Evolutionary conservation across 164 flowering plant genomes (phyloP).

Genomic region (Annona cherimola): DNA sequence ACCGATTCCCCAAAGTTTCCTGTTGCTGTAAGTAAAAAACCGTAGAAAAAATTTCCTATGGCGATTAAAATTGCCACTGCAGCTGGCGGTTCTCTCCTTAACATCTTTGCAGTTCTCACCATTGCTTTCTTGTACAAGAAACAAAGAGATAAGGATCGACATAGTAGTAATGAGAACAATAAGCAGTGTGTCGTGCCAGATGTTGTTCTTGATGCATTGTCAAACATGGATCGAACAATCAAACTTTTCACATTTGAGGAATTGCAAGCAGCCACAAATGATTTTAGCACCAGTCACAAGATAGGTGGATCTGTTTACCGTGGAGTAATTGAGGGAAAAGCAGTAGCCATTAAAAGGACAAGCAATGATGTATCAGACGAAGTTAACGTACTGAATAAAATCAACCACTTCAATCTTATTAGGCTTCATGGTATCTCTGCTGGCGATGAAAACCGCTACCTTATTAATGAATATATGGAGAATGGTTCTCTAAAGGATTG

Average conservation of each 20-base stretch:
- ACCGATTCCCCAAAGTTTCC: slow-evolving; percentile 9
- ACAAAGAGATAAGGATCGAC: background rate
- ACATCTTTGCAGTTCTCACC: slow-evolving; percentile 8
- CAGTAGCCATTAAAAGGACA: slow-evolving; percentile 42
- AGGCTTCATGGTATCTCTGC: slow-evolving; percentile 46
- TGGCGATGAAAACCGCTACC: slow-evolving; percentile 31
- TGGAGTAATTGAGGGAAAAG: slow-evolving; percentile 31
- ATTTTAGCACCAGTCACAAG: slow-evolving; percentile 37
- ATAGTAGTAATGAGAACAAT: background rate
- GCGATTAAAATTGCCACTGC: slow-evolving; percentile 42
- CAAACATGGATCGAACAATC: slow-evolving; percentile 25
- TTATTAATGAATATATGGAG: slow-evolving; percentile 53
- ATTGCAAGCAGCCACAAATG: slow-evolving; percentile 38
- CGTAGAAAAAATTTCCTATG: slow-evolving; percentile 32
- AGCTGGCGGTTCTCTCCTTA: slow-evolving; percentile 26
- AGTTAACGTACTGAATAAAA: slow-evolving; percentile 38
- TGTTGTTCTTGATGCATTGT: slow-evolving; percentile 34
- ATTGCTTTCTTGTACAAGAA: slow-evolving; percentile 17
- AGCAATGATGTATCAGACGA: slow-evolving; percentile 40
- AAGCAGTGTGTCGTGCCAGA: slow-evolving; percentile 17
- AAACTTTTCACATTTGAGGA: slow-evolving; percentile 37
- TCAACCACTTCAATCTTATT: slow-evolving; percentile 65
- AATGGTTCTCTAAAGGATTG: slow-evolving; percentile 57
- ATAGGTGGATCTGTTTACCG: slow-evolving; percentile 48
- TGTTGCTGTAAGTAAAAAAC: slow-evolving; percentile 3